Percentiles rank a stretch among this genome's conserved stretches.
These are phyloP conservation scores for Citrus sinensis DNA, from an alignment of 345 rosid species.

Conservation along the genomic window DNA sequence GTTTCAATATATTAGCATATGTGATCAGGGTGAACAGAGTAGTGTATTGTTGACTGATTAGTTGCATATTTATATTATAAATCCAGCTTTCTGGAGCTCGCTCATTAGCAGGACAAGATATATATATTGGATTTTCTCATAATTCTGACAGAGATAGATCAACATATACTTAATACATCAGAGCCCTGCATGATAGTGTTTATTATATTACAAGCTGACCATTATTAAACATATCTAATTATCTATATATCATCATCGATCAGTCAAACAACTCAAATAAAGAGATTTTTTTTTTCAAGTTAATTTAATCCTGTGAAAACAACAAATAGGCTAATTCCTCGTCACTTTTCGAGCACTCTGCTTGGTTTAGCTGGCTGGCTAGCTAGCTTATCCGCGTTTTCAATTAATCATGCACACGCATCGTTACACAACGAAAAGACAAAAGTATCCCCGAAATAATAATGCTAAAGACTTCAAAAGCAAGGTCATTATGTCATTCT, in stretches of 20 bases:
- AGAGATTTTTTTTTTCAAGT: no score
- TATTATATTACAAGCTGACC: background rate
- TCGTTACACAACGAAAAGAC: background rate
- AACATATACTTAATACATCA: background rate
- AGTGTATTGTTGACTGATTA: background rate
- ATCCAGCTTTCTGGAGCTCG: background rate
- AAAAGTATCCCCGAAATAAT: background rate
- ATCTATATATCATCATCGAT: no score
- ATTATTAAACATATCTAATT: no score
- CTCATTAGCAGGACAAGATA: background rate
- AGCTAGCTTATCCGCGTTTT: background rate
- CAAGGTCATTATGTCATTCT: background rate
- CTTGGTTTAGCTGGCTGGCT: background rate
- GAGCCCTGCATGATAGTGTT: background rate
- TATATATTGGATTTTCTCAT: background rate
- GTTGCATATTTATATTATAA: background rate
- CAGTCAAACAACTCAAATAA: no score
- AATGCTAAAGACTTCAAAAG: background rate
- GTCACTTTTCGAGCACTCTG: background rate
- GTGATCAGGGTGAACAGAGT: background rate
- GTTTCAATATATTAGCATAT: no score
- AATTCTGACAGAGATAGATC: background rate
- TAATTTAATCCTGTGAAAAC: background rate
- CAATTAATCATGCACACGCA: background rate
- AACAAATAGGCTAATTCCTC: background rate